Base-by-base conservation (phyloP, 1,284 basidiomycete genomes). In the Trametes pubescens region DNA sequence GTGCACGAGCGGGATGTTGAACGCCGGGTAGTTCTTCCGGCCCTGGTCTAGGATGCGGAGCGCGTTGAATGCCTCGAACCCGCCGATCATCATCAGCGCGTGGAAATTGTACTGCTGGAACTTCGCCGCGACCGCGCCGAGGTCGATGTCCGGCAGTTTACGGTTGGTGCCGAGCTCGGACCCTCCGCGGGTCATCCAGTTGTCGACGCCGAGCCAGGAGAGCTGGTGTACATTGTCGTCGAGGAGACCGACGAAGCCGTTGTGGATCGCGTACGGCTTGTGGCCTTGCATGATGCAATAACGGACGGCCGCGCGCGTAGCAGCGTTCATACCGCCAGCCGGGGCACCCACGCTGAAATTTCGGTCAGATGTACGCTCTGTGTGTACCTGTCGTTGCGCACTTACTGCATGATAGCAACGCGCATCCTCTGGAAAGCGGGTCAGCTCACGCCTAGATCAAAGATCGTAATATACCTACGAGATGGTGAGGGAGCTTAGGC, bases 81-180 rank as follows among this genome's bases (percentile, higher is more conserved):
- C 97, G 62, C 97, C 97, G 69, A 99, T 93, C 75, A 99, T 85
- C 72, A 99, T 79, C 40, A 99, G 77, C 0, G 84, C 94, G 66
- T 99, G 87, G 70, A 99, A 82, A 51, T 82, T 80, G 79, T 95
- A 90, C 73, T 95, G 82, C 79, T 98, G 95, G 82, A 99, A 92
- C 72, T 95, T 94, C 52, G 92, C 83, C 0, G 97, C 96, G 55
- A 98, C 84, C 4, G 86, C 88, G 1, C 95, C 95, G 51, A 99
- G 85, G 78, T 98, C 95, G 58, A 88, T 80, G 55, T 91, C 90
- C 18, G 97, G 97, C 34, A 96, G 81, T 11, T 87, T 85, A 59
- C 97, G 93, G 80, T 99, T 99, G 35, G 97, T 99, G 43, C 97
- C 97, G 22, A 99, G 89, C 77, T 99, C 98, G 46, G 96, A 98